phyloP scores from a whole-genome alignment of 176 grass and related monocot genomes.

The Lolium rigidum region DNA sequence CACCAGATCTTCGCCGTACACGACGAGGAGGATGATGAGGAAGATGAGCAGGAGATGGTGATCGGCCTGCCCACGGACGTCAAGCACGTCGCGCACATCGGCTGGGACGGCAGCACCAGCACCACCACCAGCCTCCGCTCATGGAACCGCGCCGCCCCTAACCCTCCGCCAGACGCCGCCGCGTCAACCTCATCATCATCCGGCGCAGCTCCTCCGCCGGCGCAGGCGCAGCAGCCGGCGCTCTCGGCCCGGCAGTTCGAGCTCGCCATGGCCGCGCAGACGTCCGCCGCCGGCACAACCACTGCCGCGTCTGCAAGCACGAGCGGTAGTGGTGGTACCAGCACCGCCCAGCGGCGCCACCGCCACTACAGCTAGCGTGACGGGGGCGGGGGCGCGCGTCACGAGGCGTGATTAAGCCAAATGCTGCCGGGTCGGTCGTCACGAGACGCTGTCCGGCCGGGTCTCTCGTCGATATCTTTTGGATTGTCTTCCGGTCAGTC shows the following conservation, averaged over 20 bases:
- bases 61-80: conserved; percentile 97
- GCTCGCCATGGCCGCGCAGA: conserved; percentile 73
- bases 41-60: conserved; percentile 78
- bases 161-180: neutral
- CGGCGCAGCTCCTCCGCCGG: neutral
- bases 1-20: conserved; percentile 77
- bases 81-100: conserved; percentile 95
- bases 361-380: conserved; percentile 40
- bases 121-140: conserved; percentile 58
- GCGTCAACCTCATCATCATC: conserved; percentile 18
- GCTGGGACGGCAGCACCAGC: conserved; percentile 79
- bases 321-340: neutral
- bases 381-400: neutral
- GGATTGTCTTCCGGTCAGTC: conserved; percentile 22
- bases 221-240: conserved; percentile 15
- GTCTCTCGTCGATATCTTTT: neutral
- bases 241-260: conserved; percentile 71
- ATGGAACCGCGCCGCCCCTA: conserved; percentile 54
- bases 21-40: conserved; percentile 58
- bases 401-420: conserved; percentile 5
- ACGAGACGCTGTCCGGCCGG: conserved; percentile 50
- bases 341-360: neutral
- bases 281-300: conserved; percentile 23
- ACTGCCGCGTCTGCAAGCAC: neutral
- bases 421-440: conserved; percentile 45